phyloP scores from a whole-genome alignment of 208 protist genomes.

The Leishmania tarentolae region DNA sequence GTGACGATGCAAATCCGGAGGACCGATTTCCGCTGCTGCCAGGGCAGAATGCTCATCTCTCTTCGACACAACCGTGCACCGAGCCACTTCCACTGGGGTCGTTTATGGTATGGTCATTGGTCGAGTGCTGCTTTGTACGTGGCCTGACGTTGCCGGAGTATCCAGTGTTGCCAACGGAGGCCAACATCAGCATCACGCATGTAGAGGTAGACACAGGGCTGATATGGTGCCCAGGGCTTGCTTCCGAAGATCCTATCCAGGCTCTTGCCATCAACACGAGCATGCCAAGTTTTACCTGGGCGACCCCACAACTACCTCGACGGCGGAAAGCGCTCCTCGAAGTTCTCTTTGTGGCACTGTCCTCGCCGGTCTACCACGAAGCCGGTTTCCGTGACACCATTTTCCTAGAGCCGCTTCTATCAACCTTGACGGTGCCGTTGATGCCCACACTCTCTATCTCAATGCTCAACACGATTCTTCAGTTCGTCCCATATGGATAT shows the following conservation, averaged over 20 bases:
- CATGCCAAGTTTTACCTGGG: constrained; percentile 5
- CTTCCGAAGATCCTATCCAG: constrained; percentile 40
- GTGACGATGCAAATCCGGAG: constrained; percentile 56
- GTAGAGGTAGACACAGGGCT: constrained; percentile 51
- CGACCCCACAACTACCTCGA: constrained; percentile 22
- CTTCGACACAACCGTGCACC: constrained; percentile 10
- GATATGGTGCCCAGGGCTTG: constrained; percentile 73
- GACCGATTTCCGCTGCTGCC: constrained; percentile 50
- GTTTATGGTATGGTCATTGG: constrained; percentile 63
- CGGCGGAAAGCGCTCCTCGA: constrained; percentile 56
- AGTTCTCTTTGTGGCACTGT: constrained; percentile 51
- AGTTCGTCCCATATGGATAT: constrained; percentile 68
- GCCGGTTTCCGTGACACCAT: constrained; percentile 60
- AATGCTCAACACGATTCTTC: constrained; percentile 75
- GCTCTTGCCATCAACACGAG: constrained; percentile 10
- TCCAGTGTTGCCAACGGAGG: constrained; percentile 17
- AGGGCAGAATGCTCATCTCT: constrained; percentile 22
- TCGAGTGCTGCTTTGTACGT: constrained; percentile 87
- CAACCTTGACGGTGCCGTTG: constrained; percentile 52
- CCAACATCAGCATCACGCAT: constrained; percentile 41
- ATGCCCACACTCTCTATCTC: constrained; percentile 76
- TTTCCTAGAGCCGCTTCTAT: constrained; percentile 75
- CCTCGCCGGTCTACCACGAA: constrained; percentile 58
- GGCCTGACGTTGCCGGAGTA: constrained; percentile 52
- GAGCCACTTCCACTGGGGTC: constrained; percentile 36